Percentiles rank a stretch among this genome's conserved stretches.
phyloP scores from a whole-genome alignment of 768 basidiomycete genomes.

The Lactarius indigo region DNA sequence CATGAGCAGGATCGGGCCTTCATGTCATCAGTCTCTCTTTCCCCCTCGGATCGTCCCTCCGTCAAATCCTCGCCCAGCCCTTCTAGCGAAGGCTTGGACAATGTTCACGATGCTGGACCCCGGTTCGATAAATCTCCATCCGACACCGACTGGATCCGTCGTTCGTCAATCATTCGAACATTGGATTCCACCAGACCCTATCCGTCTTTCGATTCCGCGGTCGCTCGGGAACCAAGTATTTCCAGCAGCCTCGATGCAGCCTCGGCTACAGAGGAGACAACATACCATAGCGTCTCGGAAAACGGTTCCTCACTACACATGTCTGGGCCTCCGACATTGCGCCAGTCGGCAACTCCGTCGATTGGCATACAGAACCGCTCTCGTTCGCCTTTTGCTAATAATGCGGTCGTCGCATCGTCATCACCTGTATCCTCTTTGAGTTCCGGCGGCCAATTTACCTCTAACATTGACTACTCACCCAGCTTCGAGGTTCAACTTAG shows the following conservation, averaged over 20 bases:
- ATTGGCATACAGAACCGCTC: conserved; percentile 29
- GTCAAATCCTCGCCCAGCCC: conserved; percentile 70
- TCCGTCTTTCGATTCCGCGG: conserved; percentile 30
- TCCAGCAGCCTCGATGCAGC: conserved; percentile 24
- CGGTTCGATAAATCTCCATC: conserved; percentile 25
- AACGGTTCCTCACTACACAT: conserved; percentile 15
- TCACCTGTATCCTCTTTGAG: conserved; percentile 79
- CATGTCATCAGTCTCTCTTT: conserved; percentile 53
- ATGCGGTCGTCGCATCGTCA: conserved; percentile 51
- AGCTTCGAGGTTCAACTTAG: conserved; percentile 73
- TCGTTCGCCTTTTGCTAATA: conserved; percentile 43
- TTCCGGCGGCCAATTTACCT: conserved; percentile 62
- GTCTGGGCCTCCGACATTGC: conserved; percentile 22
- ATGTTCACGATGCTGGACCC: conserved; percentile 28
- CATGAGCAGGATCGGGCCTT: conserved; percentile 44
- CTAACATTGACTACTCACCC: conserved; percentile 43
- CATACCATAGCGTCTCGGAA: conserved; percentile 8
- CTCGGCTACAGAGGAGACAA: conserved; percentile 18
- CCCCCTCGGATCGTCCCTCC: conserved; percentile 64
- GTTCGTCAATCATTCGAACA: conserved; percentile 21
- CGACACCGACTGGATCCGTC: conserved; percentile 32
- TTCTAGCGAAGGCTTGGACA: conserved; percentile 35
- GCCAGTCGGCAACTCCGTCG: conserved; percentile 20
- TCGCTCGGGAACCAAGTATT: conserved; percentile 19
- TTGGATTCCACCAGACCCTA: conserved; percentile 27